phyloP scores from a whole-genome alignment of 2,329 filamentous ascomycete genomes.

The Ambrosiella xylebori region DNA sequence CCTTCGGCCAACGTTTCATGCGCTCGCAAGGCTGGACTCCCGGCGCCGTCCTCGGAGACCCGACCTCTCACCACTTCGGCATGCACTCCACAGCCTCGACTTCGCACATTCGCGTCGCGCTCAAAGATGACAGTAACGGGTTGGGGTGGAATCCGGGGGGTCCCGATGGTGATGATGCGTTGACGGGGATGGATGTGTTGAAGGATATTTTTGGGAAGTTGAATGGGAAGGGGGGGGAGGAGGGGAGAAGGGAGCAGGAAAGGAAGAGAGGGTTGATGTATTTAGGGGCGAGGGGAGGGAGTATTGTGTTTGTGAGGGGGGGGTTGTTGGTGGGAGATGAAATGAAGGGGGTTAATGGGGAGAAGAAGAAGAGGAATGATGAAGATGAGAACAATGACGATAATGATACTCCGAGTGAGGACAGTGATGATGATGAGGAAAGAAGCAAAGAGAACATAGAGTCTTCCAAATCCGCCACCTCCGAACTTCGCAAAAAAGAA shows the following conservation, averaged over 20 bases:
- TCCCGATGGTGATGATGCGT: slow-evolving; percentile 53
- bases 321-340: slow-evolving; percentile 37
- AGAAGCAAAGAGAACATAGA: not conserved
- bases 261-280: slow-evolving; percentile 57
- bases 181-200: slow-evolving; percentile 75
- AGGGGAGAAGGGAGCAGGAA: slow-evolving; percentile 35
- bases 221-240: slow-evolving; percentile 70
- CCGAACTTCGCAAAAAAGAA: slow-evolving; percentile 6
- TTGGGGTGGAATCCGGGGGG: slow-evolving; percentile 50
- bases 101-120: slow-evolving; percentile 64
- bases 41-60: slow-evolving; percentile 63
- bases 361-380: not conserved
- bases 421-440: not conserved
- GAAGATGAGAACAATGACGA: not conserved
- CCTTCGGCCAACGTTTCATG: slow-evolving; percentile 82
- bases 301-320: slow-evolving; percentile 75
- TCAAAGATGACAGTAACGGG: slow-evolving; percentile 86
- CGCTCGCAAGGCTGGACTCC: slow-evolving; percentile 80
- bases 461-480: not conserved
- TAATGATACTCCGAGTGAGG: not conserved
- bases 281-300: slow-evolving; percentile 49
- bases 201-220: slow-evolving; percentile 72
- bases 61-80: slow-evolving; percentile 55
- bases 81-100: slow-evolving; percentile 66
- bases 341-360: slow-evolving; percentile 14